These are phyloP conservation scores for Hypoxylon cercidicola DNA, from an alignment of 495 filamentous ascomycete species.

Conservation along the genomic window DNA sequence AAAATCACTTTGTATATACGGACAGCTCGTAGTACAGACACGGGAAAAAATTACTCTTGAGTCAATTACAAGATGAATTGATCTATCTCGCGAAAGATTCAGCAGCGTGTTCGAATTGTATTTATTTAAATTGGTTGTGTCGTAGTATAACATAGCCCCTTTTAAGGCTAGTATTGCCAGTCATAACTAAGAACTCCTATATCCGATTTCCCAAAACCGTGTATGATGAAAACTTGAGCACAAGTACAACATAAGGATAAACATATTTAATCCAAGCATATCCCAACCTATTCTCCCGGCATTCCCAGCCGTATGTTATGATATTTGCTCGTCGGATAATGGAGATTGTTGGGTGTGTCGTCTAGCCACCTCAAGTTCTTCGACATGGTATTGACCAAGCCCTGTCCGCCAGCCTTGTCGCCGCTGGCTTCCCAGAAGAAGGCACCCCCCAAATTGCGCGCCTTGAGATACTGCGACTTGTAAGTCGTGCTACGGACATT, in stretches of 20 bases:
- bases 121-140: conserved; percentile 1
- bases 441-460: conserved; percentile 74
- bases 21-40: background rate
- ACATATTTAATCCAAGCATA: background rate
- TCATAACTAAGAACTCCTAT: conserved; percentile 2
- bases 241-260: background rate
- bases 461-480: conserved; percentile 74
- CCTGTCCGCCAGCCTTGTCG: conserved; percentile 69
- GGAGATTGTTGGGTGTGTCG: conserved; percentile 66
- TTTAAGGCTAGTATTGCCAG: conserved; percentile 1
- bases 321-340: conserved; percentile 75
- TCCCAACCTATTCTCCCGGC: conserved; percentile 43
- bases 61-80: too few relatives aligned
- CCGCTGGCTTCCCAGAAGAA: conserved; percentile 94
- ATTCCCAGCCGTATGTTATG: conserved; percentile 70
- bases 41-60: too few relatives aligned
- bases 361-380: conserved; percentile 65
- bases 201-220: conserved; percentile 22
- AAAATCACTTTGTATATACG: conserved; percentile 12
- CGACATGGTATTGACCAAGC: conserved; percentile 71
- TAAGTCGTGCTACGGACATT: conserved; percentile 63
- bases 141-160: background rate
- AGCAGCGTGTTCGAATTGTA: conserved; percentile 3
- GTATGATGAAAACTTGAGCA: background rate
- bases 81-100: background rate